Evolutionary conservation across 305 asterid species (phyloP), one percentile per base, ranked within the genome.

Genomic region (Striga hermonthica): DNA sequence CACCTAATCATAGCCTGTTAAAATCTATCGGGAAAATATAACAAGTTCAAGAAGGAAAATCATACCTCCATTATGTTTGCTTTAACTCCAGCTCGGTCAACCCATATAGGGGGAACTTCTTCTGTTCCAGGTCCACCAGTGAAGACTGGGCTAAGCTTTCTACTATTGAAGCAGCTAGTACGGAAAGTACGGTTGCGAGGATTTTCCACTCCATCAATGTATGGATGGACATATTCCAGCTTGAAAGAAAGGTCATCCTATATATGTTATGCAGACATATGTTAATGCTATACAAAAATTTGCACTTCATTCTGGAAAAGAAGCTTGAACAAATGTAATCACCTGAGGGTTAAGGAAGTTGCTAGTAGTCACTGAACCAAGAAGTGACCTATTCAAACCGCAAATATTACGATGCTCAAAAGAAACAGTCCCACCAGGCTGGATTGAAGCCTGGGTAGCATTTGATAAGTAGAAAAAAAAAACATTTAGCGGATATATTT

Each of bases 121-220:
- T 91, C 98, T 47, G 85, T 82, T 73, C 98, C 99, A 48, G 99
- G 98, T 41, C 99, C 99, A 39, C 99, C 99, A 6, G 99, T 94
- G 82, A 94, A 94, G 69, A 94, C 99, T 31, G 98, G 97, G 73
- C 99, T 94, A 76, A 94, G 72, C 81, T 94, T 91, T 75, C 97
- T 83, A 79, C 98, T 91, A 68, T 94, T 94, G 80, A 94, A 94
- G 87, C 95, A 82, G 83, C 96, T 94, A 59, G 91, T 67, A 48
- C 91, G 92, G 78, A 94, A 87, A 50, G 95, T 83, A 62, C 98
- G 95, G 77, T 94, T 88, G 44, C 96, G 90, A 69, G 96, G 82
- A 79, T 91, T 89, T 74, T 80, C 76, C 67, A 94, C 88, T 44
- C 99, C 99, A 76, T 94, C 99, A 28, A 89, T 76, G 70, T 94